Conservation (phyloP, 2,329 filamentous ascomycete species). For the Arthrobotrys megalospora region DNA sequence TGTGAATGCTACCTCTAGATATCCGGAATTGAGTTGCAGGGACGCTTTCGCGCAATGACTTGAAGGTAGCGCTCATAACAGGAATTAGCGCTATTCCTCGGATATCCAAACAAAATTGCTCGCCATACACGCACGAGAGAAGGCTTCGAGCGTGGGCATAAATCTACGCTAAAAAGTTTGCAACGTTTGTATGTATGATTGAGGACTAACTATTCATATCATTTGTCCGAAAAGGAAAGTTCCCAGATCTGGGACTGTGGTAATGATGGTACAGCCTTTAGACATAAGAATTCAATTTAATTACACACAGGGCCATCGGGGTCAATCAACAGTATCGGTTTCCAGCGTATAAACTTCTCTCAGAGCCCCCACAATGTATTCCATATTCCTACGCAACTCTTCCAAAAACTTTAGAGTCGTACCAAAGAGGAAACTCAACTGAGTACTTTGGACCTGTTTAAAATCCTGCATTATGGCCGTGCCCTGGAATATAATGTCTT, state of each 20-base stretch:
- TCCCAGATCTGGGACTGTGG: too few relatives aligned
- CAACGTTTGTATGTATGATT: too few relatives aligned
- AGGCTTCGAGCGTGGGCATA: too few relatives aligned
- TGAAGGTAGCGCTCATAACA: too few relatives aligned
- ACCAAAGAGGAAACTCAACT: background rate
- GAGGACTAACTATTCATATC: too few relatives aligned
- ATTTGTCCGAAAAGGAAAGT: too few relatives aligned
- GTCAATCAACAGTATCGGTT: background rate
- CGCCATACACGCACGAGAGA: too few relatives aligned
- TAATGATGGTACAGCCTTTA: background rate
- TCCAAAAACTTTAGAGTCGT: background rate
- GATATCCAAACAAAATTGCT: constrained; percentile 6
- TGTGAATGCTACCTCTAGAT: too few relatives aligned
- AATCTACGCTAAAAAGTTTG: too few relatives aligned
- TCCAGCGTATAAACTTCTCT: background rate
- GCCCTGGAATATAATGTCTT: background rate
- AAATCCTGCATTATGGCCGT: background rate
- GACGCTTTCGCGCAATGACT: too few relatives aligned
- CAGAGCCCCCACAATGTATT: background rate
- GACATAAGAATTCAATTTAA: background rate
- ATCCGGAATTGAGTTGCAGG: too few relatives aligned
- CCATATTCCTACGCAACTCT: background rate
- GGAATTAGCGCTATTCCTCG: constrained; percentile 2
- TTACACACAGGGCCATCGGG: too few relatives aligned
- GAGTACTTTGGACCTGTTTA: background rate